Conservation (phyloP, 2,329 filamentous ascomycete genomes). For the Fusarium hainanense region DNA sequence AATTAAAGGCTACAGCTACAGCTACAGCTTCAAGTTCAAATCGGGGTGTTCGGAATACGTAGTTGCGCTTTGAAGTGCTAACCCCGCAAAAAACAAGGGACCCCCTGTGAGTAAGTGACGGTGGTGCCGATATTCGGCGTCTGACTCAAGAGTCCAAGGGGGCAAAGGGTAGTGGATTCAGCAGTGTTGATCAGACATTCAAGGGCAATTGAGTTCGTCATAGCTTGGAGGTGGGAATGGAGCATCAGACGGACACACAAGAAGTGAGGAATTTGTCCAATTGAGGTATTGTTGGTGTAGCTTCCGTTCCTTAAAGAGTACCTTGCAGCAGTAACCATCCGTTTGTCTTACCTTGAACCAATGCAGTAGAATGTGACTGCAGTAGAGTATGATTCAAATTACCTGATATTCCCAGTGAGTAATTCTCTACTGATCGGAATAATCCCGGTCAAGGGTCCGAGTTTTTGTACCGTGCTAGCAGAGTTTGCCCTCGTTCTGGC, state of each 20-base stretch:
- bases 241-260: not conserved
- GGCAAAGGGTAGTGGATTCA: slow-evolving; percentile 3
- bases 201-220: slow-evolving; percentile 10
- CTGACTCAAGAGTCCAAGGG: slow-evolving; percentile 2
- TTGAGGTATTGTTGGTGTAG: not conserved
- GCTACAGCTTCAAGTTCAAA: not conserved
- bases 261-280: not conserved
- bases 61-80: not conserved
- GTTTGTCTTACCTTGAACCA: not conserved
- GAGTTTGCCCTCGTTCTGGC: slow-evolving; percentile 3
- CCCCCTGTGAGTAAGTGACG: slow-evolving; percentile 6
- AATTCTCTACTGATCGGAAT: slow-evolving; percentile 9
- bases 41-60: not conserved
- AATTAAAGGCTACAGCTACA: not conserved
- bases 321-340: not conserved
- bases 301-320: not conserved
- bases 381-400: not conserved
- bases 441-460: not conserved
- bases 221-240: slow-evolving; percentile 1
- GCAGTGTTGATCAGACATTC: slow-evolving; percentile 5
- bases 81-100: slow-evolving; percentile 14
- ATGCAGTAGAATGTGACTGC: not conserved
- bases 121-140: slow-evolving; percentile 9
- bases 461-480: slow-evolving; percentile 8
- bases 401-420: not conserved